Conservation (phyloP, 495 filamentous ascomycete species). For the Daldinia decipiens region DNA sequence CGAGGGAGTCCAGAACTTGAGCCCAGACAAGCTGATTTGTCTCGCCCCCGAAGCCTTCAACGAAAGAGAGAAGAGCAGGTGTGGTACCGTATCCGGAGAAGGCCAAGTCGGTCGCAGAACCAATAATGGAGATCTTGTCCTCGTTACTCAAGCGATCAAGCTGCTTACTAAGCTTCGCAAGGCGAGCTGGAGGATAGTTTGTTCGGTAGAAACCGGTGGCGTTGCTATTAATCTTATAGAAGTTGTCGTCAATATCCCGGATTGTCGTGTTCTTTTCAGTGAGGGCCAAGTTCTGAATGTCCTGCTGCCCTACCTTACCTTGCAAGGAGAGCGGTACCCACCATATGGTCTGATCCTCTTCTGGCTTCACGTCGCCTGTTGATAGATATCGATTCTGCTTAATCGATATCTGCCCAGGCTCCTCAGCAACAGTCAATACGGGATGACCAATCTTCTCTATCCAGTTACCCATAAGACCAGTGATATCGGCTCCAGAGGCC, state of each 20-base stretch:
- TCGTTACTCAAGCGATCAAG: constrained; percentile 77
- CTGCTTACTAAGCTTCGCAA: constrained; percentile 80
- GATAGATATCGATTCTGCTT: constrained; percentile 89
- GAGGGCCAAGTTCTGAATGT: constrained; percentile 66
- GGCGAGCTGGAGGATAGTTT: constrained; percentile 83
- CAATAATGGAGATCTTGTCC: constrained; percentile 91
- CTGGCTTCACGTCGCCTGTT: constrained; percentile 83
- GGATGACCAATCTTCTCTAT: constrained; percentile 95
- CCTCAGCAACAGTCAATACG: constrained; percentile 84
- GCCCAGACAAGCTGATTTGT: constrained; percentile 88
- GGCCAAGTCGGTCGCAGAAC: constrained; percentile 91
- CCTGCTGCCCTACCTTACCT: constrained; percentile 63
- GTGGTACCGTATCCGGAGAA: constrained; percentile 86
- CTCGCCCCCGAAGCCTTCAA: constrained; percentile 85
- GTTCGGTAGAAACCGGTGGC: constrained; percentile 93
- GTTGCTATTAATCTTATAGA: constrained; percentile 92
- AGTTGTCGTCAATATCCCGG: constrained; percentile 75
- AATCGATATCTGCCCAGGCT: constrained; percentile 79
- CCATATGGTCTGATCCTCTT: constrained; percentile 93
- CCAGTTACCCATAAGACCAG: constrained; percentile 89
- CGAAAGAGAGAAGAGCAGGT: constrained; percentile 77
- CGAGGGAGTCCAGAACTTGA: constrained; percentile 77
- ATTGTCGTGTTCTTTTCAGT: constrained; percentile 79
- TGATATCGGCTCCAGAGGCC: constrained; percentile 88
- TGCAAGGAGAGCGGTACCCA: constrained; percentile 91